Conservation (phyloP, 2,329 filamentous ascomycete genomes). For the Didymella lethalis region DNA sequence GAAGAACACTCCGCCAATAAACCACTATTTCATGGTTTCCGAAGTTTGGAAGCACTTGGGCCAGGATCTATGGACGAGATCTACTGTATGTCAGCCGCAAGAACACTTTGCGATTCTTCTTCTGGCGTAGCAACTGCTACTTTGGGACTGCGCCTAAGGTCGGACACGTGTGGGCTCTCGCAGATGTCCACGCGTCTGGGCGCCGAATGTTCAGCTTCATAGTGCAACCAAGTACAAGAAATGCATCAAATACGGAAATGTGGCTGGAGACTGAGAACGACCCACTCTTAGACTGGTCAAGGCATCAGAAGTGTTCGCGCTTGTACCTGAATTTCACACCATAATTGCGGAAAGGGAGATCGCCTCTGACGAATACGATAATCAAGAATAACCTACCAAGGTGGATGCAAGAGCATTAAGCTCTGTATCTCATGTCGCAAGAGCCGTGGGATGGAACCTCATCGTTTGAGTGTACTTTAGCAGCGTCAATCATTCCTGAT, state of each 20-base stretch:
- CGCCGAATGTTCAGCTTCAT: background rate
- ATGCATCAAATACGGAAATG: background rate
- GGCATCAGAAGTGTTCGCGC: background rate
- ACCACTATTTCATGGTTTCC: background rate
- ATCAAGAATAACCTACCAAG: background rate
- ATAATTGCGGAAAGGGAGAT: background rate
- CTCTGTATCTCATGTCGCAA: background rate
- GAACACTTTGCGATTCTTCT: background rate
- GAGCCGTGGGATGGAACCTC: background rate
- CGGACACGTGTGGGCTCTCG: background rate
- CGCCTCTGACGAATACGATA: background rate
- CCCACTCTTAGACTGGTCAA: background rate
- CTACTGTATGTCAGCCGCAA: background rate
- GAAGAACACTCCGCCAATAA: background rate
- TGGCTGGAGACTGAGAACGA: background rate
- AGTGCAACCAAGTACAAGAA: background rate
- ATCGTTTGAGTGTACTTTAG: background rate
- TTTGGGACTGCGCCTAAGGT: background rate
- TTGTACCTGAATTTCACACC: slow-evolving; percentile 2
- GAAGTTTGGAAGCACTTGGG: background rate
- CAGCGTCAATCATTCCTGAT: background rate
- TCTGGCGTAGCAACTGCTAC: background rate
- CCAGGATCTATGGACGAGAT: background rate
- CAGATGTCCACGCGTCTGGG: background rate
- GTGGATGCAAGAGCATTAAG: background rate